phyloP scores from a whole-genome alignment of 495 filamentous ascomycete genomes.

The Talaromyces borbonicus region DNA sequence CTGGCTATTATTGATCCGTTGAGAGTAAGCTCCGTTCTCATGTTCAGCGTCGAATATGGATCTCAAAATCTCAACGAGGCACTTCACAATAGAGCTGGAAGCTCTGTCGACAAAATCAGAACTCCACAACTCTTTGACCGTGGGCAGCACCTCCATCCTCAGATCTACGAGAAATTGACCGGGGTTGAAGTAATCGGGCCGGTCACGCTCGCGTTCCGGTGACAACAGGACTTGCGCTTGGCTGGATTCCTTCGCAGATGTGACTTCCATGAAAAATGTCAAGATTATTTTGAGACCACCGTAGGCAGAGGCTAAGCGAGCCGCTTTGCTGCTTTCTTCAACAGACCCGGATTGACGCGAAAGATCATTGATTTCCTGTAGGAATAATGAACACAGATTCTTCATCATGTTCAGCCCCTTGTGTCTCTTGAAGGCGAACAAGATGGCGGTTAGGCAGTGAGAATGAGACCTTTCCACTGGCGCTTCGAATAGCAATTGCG shows the following conservation, averaged over 20 bases:
- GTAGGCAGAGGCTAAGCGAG: conserved; percentile 44
- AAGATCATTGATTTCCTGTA: conserved; percentile 49
- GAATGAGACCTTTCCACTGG: conserved; percentile 47
- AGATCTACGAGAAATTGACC: conserved; percentile 83
- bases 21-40: conserved; percentile 53
- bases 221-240: conserved; percentile 54
- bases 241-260: conserved; percentile 68
- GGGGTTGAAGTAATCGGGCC: conserved; percentile 57
- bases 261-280: conserved; percentile 64
- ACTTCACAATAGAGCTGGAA: conserved; percentile 63
- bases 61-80: conserved; percentile 73
- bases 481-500: conserved; percentile 68
- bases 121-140: conserved; percentile 74
- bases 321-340: conserved; percentile 32
- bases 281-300: conserved; percentile 78
- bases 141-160: conserved; percentile 71
- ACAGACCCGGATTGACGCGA: conserved; percentile 31
- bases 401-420: conserved; percentile 68
- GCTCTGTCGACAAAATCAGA: conserved; percentile 59
- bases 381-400: conserved; percentile 62
- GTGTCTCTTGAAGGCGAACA: conserved; percentile 75
- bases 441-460: conserved; percentile 66
- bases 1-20: conserved; percentile 46
- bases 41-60: conserved; percentile 66
- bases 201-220: conserved; percentile 41